Conservation (phyloP, 441 rosid species). For the Metrosideros polymorpha region DNA sequence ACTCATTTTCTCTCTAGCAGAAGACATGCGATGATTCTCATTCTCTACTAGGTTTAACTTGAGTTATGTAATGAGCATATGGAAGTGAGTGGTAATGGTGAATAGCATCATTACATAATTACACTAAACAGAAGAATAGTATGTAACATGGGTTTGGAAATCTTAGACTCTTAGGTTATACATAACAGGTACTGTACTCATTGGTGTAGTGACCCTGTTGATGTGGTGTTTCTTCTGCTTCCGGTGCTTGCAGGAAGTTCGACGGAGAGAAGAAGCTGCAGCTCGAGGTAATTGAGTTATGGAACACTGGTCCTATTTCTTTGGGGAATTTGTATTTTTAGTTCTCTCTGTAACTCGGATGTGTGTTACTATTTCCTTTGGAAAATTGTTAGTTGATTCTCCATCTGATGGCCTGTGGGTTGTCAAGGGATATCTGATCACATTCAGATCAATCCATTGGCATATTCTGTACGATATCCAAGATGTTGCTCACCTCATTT, state of each 20-base stretch:
- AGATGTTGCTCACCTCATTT: background rate
- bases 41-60: background rate
- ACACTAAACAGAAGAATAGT: background rate
- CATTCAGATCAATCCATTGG: background rate
- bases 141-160: background rate
- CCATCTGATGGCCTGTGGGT: background rate
- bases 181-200: background rate
- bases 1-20: background rate
- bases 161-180: background rate
- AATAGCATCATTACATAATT: background rate
- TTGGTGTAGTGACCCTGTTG: background rate
- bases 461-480: background rate
- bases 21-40: background rate
- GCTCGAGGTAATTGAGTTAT: constrained; percentile 47
- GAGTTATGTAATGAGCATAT: background rate
- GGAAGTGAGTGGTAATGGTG: background rate
- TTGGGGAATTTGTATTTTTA: background rate
- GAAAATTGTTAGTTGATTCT: background rate
- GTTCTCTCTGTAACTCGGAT: background rate
- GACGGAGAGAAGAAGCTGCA: constrained; percentile 78
- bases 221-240: background rate
- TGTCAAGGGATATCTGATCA: background rate
- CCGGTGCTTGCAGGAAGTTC: constrained; percentile 48
- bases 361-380: background rate
- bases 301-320: background rate